These are phyloP conservation scores for Alternaria angustiovoidea DNA, from an alignment of 2,329 filamentous ascomycete species.

Conservation along the genomic window DNA sequence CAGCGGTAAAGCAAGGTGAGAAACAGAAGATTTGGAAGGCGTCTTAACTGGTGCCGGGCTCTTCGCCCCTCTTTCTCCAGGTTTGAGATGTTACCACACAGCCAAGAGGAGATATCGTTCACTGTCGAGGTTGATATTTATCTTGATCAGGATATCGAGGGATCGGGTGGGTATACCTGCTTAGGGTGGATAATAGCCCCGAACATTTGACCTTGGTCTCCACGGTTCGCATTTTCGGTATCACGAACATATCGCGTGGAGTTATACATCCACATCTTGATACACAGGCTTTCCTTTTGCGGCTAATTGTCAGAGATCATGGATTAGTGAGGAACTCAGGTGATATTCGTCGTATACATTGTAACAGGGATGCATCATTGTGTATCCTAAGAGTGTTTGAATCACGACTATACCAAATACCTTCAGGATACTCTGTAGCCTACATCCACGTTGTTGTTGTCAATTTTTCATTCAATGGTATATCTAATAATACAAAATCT, in stretches of 20 bases:
- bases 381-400: not conserved
- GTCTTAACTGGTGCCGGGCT: not conserved
- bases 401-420: not conserved
- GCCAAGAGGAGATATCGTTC: not conserved
- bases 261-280: not conserved
- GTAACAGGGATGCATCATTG: not conserved
- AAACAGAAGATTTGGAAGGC: not conserved
- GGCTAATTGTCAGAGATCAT: too few relatives aligned
- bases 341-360: too few relatives aligned
- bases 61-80: not conserved
- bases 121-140: too few relatives aligned
- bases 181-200: too few relatives aligned
- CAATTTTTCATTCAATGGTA: not conserved
- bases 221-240: not conserved
- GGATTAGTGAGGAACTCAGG: too few relatives aligned
- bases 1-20: not conserved
- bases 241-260: not conserved
- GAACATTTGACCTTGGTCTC: too few relatives aligned
- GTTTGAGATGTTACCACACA: not conserved
- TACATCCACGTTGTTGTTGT: not conserved
- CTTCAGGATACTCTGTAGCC: not conserved
- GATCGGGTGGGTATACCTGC: too few relatives aligned
- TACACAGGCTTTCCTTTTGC: not conserved
- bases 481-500: conserved; percentile 4
- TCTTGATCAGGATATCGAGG: too few relatives aligned